Evolutionary conservation across 495 filamentous ascomycete genomes (phyloP).

Genomic region (Penicillium goetzii): DNA sequence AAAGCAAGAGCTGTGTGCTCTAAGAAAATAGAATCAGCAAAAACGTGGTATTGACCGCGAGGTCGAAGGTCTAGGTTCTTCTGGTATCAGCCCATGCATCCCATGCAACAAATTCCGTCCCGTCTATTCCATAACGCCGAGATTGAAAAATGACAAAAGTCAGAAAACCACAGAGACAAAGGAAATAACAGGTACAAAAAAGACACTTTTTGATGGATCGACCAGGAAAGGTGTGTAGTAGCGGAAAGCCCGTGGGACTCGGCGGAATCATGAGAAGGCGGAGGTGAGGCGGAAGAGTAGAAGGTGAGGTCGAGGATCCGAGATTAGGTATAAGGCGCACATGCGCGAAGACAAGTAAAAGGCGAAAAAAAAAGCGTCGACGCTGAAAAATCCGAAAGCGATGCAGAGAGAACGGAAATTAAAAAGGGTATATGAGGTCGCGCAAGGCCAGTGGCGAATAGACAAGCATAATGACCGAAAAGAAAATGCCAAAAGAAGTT

Average conservation of each 20-base stretch:
- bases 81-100: slow-evolving; percentile 55
- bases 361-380: slow-evolving; percentile 26
- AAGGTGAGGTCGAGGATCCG: slow-evolving; percentile 17
- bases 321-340: slow-evolving; percentile 19
- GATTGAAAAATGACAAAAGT: slow-evolving; percentile 22
- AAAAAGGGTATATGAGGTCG: slow-evolving; percentile 42
- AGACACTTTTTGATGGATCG: slow-evolving; percentile 39
- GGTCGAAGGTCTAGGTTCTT: slow-evolving; percentile 48
- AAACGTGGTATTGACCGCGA: slow-evolving; percentile 45
- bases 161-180: slow-evolving; percentile 27
- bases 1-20: slow-evolving; percentile 22
- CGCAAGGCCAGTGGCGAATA: slow-evolving; percentile 30
- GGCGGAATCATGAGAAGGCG: slow-evolving; percentile 26
- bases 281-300: slow-evolving; percentile 11
- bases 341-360: slow-evolving; percentile 23
- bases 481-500: slow-evolving; percentile 14
- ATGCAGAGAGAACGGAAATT: slow-evolving; percentile 36
- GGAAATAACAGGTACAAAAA: slow-evolving; percentile 21
- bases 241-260: slow-evolving; percentile 27
- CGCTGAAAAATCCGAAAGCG: slow-evolving; percentile 35
- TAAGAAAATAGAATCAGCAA: slow-evolving; percentile 33
- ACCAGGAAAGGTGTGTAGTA: slow-evolving; percentile 32
- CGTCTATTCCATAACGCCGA: slow-evolving; percentile 52
- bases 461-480: slow-evolving; percentile 27
- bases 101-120: slow-evolving; percentile 42